Percentiles rank a stretch among this genome's conserved stretches.
Evolutionary conservation across 192 early-diverging fungal genomes (phyloP).

Genomic region (Rhizophlyctis rosea): DNA sequence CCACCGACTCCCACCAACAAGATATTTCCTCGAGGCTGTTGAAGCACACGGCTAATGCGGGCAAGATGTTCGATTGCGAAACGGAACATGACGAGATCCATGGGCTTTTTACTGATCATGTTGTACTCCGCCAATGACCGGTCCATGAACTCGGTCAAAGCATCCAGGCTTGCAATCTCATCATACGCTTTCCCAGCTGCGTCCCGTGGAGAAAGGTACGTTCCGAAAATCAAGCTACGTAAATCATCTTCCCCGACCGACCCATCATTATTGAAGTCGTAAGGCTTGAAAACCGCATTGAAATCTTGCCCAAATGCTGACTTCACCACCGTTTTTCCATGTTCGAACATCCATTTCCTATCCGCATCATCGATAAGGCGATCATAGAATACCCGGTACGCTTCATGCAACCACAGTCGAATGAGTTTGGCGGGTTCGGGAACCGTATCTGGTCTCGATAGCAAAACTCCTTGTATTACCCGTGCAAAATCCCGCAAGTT

Average conservation of each 20-base stretch:
- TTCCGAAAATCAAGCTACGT: constrained; percentile 57
- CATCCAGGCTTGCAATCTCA: constrained; percentile 49
- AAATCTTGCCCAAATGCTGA: constrained; percentile 47
- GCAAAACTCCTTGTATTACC: constrained; percentile 54
- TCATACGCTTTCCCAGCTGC: constrained; percentile 43
- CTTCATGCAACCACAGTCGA: constrained; percentile 59
- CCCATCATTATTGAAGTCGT: constrained; percentile 47
- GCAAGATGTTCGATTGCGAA: constrained; percentile 62
- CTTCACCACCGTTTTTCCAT: constrained; percentile 39
- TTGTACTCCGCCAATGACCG: constrained; percentile 54
- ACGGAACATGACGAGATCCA: constrained; percentile 61
- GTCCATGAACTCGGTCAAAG: constrained; percentile 51
- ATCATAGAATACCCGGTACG: constrained; percentile 58
- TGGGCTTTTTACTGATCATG: constrained; percentile 56
- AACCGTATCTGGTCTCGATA: constrained; percentile 39
- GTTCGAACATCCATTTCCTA: constrained; percentile 50
- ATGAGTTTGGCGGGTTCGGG: constrained; percentile 46
- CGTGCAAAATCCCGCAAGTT: constrained; percentile 59
- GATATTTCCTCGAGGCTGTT: constrained; percentile 58
- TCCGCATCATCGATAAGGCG: constrained; percentile 57
- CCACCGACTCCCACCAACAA: constrained; percentile 60
- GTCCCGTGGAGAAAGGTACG: constrained; percentile 50
- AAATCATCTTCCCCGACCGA: constrained; percentile 48
- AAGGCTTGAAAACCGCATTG: constrained; percentile 41
- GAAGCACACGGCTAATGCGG: constrained; percentile 51